Percentiles rank a stretch among this genome's conserved stretches.
phyloP scores from a whole-genome alignment of 352 stramenopile genomes.

The Pythium utonaiense region DNA sequence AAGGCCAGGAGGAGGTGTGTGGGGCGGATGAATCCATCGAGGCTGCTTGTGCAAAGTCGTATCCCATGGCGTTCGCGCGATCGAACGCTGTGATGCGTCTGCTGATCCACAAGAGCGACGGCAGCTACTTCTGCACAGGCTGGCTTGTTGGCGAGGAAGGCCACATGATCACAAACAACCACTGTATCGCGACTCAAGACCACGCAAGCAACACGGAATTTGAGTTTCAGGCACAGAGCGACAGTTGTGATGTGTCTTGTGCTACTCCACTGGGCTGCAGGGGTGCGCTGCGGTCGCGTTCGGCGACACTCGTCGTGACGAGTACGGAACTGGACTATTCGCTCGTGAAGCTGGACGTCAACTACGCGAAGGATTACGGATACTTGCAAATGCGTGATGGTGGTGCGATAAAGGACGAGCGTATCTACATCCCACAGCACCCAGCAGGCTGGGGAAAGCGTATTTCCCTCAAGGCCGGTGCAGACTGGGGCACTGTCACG shows the following conservation, averaged over 20 bases:
- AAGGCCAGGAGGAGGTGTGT: conserved; percentile 47
- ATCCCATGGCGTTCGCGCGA: conserved; percentile 17
- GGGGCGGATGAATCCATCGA: conserved; percentile 57
- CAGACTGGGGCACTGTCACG: conserved; percentile 34
- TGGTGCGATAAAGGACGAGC: conserved; percentile 43
- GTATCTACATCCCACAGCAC: conserved; percentile 65
- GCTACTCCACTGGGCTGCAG: conserved; percentile 27
- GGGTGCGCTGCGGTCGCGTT: conserved; percentile 31
- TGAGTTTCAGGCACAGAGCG: conserved; percentile 55
- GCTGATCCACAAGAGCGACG: conserved; percentile 53
- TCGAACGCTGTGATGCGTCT: conserved; percentile 46
- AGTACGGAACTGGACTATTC: conserved; percentile 51
- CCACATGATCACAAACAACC: conserved; percentile 70
- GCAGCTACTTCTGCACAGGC: conserved; percentile 62
- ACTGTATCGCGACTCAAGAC: conserved; percentile 52
- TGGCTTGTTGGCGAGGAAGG: conserved; percentile 65
- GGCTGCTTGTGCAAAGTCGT: conserved; percentile 43
- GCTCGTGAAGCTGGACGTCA: conserved; percentile 59
- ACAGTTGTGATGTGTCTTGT: conserved; percentile 37
- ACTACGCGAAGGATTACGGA: conserved; percentile 42
- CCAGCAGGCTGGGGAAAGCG: conserved; percentile 63
- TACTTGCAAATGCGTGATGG: conserved; percentile 52
- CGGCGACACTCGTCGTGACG: conserved; percentile 37
- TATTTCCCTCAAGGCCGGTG: conserved; percentile 53
- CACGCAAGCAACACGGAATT: conserved; percentile 55